Evolutionary conservation across 345 rosid genomes (phyloP).

Genomic region (Lepidium sativum): DNA sequence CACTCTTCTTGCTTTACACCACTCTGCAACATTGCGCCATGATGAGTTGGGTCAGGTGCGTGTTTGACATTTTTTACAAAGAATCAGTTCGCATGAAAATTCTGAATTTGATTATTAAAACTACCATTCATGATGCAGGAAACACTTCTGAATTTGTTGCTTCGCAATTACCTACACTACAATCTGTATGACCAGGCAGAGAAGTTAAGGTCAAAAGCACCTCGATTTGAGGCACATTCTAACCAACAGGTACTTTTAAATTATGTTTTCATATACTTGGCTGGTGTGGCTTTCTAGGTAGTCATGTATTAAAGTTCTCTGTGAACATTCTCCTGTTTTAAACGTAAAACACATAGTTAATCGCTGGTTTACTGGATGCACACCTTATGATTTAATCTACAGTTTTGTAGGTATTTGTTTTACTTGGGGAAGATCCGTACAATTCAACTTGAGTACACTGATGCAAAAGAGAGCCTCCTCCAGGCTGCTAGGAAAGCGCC

Average conservation of each 20-base stretch:
- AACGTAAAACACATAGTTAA: not conserved
- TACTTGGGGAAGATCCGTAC: constrained; percentile 83
- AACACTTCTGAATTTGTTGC: constrained; percentile 73
- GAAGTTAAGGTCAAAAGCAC: constrained; percentile 87
- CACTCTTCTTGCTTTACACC: constrained; percentile 74
- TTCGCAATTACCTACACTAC: constrained; percentile 81
- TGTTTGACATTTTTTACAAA: no score
- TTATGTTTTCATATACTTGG: not conserved
- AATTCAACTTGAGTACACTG: constrained; percentile 80
- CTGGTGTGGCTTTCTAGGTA: not conserved
- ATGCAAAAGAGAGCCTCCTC: constrained; percentile 83
- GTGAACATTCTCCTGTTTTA: not conserved
- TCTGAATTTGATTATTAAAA: not conserved
- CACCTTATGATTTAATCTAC: constrained; percentile 17
- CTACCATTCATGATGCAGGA: constrained; percentile 42
- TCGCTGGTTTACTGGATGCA: not conserved
- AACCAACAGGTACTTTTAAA: constrained; percentile 60
- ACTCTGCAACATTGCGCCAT: constrained; percentile 73
- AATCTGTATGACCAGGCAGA: constrained; percentile 83
- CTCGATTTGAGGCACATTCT: constrained; percentile 93
- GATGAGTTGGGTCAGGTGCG: constrained; percentile 96
- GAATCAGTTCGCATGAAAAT: not conserved
- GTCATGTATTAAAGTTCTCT: not conserved
- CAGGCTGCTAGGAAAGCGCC: constrained; percentile 94
- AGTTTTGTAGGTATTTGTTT: constrained; percentile 85